A percentile compares a stretch with the other conserved stretches of the same genome.
Conservation (phyloP, 495 filamentous ascomycete species). For the Penicillium dipodomyicola region DNA sequence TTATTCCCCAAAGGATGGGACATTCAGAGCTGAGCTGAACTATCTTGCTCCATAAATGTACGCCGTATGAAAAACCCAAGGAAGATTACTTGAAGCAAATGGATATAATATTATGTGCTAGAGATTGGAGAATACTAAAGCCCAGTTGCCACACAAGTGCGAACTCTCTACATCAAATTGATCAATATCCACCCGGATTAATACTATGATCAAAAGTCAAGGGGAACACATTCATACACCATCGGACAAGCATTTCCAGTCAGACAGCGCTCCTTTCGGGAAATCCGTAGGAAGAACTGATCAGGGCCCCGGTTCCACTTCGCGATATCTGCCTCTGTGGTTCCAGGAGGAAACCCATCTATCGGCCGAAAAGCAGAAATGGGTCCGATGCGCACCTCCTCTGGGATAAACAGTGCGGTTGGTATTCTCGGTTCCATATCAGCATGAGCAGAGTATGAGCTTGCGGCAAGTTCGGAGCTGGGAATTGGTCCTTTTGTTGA, state of each 20-base stretch:
- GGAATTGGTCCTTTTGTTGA: not conserved
- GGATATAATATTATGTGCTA: not conserved
- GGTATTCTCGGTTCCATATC: not conserved
- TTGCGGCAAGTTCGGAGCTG: not conserved
- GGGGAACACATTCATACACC: conserved; percentile 19
- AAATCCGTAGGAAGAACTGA: conserved; percentile 23
- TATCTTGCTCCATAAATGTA: not conserved
- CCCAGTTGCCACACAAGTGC: not conserved
- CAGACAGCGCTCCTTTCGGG: conserved; percentile 21
- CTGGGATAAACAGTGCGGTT: conserved; percentile 18
- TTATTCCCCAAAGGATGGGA: not conserved
- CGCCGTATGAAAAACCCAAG: not conserved
- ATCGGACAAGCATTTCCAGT: conserved; percentile 18
- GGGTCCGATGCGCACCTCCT: conserved; percentile 32
- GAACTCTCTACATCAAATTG: not conserved
- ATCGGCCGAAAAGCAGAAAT: conserved; percentile 25
- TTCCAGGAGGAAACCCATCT: conserved; percentile 22
- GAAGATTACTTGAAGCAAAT: not conserved
- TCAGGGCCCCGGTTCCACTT: conserved; percentile 18
- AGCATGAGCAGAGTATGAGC: not conserved
- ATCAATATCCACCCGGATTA: not conserved
- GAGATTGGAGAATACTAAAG: not conserved
- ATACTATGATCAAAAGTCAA: conserved; percentile 10
- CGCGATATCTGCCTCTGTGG: conserved; percentile 18
- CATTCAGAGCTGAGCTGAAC: not conserved